These are phyloP conservation scores for Nothomitra cinnamomea DNA, from an alignment of 2,329 filamentous ascomycete species.

Conservation along the genomic window DNA sequence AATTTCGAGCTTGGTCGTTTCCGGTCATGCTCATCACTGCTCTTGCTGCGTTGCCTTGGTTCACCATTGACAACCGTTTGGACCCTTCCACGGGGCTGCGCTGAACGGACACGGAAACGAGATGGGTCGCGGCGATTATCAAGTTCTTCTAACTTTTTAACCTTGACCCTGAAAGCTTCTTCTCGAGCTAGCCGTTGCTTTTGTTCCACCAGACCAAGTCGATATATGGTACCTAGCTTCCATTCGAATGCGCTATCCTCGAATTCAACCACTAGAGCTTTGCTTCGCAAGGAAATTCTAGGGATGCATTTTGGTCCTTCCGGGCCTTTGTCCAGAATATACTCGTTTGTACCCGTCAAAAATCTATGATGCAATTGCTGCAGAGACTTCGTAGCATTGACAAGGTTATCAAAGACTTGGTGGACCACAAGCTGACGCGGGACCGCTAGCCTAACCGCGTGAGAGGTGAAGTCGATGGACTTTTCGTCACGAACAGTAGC, in stretches of 20 bases:
- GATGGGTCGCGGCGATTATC: slow-evolving; percentile 32
- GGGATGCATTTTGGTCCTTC: slow-evolving; percentile 77
- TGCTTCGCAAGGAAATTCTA: slow-evolving; percentile 65
- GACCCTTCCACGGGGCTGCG: slow-evolving; percentile 25
- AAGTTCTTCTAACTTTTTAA: slow-evolving; percentile 61
- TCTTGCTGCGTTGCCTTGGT: slow-evolving; percentile 24
- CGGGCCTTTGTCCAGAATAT: slow-evolving; percentile 69
- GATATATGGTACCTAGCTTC: slow-evolving; percentile 90
- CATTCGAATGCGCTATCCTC: slow-evolving; percentile 96
- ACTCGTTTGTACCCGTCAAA: slow-evolving; percentile 71
- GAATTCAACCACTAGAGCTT: slow-evolving; percentile 73
- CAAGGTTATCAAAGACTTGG: slow-evolving; percentile 81
- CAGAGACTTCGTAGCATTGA: slow-evolving; percentile 72
- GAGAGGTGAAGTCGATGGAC: slow-evolving; percentile 67
- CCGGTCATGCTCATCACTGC: slow-evolving; percentile 14
- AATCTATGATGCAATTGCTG: slow-evolving; percentile 90
- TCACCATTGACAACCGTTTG: slow-evolving; percentile 19
- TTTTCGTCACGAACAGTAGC: slow-evolving; percentile 51
- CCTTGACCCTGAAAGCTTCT: slow-evolving; percentile 76
- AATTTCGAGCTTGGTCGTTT: not conserved
- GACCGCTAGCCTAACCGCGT: slow-evolving; percentile 73
- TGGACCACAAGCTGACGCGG: slow-evolving; percentile 85
- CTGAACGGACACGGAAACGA: slow-evolving; percentile 35
- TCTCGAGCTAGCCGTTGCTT: slow-evolving; percentile 77
- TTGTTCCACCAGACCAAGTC: slow-evolving; percentile 75